Evolutionary conservation across 2,329 filamentous ascomycete species (phyloP).

Genomic region (Ploettnerulaceae sp.): DNA sequence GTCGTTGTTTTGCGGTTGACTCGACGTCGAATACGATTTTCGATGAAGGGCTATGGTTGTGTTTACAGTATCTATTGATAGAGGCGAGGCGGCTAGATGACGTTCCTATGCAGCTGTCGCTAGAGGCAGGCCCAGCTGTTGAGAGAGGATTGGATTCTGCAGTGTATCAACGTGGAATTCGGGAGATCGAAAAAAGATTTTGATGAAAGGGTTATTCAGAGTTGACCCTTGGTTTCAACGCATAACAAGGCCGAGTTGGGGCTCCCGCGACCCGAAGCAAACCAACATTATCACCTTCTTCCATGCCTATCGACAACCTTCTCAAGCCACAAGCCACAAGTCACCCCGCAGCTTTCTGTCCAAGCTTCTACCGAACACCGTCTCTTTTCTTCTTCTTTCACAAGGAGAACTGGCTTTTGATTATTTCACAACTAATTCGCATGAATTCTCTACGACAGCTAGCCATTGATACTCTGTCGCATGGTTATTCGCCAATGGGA

Average conservation of each 20-base stretch:
- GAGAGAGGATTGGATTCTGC: too few relatives aligned
- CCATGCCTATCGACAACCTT: constrained; percentile 20
- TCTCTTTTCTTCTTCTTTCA: too few relatives aligned
- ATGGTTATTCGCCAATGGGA: not conserved
- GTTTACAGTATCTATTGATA: too few relatives aligned
- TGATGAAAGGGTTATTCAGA: too few relatives aligned
- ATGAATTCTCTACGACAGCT: not conserved
- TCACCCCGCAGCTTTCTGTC: too few relatives aligned
- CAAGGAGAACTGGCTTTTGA: too few relatives aligned
- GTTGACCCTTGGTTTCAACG: too few relatives aligned
- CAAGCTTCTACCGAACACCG: too few relatives aligned
- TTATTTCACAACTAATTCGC: not conserved
- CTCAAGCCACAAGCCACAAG: constrained; percentile 20
- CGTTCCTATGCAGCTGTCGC: not conserved
- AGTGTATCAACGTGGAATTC: too few relatives aligned
- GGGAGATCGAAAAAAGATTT: too few relatives aligned
- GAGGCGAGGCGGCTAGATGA: constrained; percentile 4
- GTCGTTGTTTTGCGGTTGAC: not conserved
- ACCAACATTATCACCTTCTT: constrained; percentile 3
- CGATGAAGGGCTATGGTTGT: not conserved
- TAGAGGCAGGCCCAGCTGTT: not conserved
- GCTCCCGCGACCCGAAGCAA: constrained; percentile 1
- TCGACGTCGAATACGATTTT: too few relatives aligned
- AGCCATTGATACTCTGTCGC: not conserved
- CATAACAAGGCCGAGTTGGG: not conserved